Percentiles rank a stretch among this genome's conserved stretches.
Evolutionary conservation across 495 filamentous ascomycete species (phyloP).

Genomic region (Acidomyces sp.): DNA sequence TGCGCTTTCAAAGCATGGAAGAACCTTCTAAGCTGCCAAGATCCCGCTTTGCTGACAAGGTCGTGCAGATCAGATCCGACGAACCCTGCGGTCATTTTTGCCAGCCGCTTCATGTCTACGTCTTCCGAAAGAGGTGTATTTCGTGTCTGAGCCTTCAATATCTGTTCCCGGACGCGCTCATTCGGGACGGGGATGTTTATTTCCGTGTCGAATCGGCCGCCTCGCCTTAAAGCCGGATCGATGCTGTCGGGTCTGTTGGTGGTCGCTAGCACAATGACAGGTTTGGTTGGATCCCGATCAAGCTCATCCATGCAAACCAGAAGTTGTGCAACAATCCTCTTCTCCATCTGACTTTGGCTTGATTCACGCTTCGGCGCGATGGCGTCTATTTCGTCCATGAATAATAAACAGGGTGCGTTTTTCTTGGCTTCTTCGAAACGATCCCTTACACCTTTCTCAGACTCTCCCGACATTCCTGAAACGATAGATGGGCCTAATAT

Average conservation of each 20-base stretch:
- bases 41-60: conserved; percentile 41
- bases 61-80: conserved; percentile 75
- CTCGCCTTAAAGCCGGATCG: conserved; percentile 74
- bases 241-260: conserved; percentile 87
- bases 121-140: conserved; percentile 55
- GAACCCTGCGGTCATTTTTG: conserved; percentile 84
- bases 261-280: conserved; percentile 84
- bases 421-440: conserved; percentile 80
- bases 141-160: conserved; percentile 63
- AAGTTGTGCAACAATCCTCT: conserved; percentile 86
- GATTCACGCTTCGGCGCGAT: conserved; percentile 90
- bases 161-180: conserved; percentile 68
- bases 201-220: conserved; percentile 80
- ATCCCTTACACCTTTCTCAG: conserved; percentile 85
- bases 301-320: conserved; percentile 59
- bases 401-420: conserved; percentile 80
- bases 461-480: conserved; percentile 91
- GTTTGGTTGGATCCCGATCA: conserved; percentile 70
- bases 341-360: conserved; percentile 95
- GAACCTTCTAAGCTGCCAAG: conserved; percentile 44
- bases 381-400: conserved; percentile 93
- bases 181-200: conserved; percentile 94
- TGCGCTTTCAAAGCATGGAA: conserved; percentile 27
- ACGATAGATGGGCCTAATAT: conserved; percentile 82
- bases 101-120: conserved; percentile 65